Percentiles rank a stretch among this genome's conserved stretches.
phyloP scores from a whole-genome alignment of 106 monocot species.

The Narthecium ossifragum region DNA sequence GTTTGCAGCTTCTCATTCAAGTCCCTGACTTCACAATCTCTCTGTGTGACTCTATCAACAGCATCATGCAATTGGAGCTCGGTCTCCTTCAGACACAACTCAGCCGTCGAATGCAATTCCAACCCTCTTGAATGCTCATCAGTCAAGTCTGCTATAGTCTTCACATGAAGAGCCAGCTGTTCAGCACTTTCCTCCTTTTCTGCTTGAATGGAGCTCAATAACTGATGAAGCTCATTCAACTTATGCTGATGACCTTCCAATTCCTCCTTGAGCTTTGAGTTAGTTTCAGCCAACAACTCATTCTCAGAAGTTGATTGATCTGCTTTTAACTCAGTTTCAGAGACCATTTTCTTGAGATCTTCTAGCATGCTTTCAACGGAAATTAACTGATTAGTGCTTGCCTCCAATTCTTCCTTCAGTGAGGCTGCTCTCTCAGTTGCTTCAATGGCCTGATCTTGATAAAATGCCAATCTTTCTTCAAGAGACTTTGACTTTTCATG shows the following conservation, averaged over 20 bases:
- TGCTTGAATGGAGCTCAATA: conserved; percentile 35
- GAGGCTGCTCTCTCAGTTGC: conserved; percentile 41
- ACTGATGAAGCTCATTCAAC: conserved; percentile 40
- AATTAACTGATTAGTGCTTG: conserved; percentile 22
- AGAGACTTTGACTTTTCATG: conserved; percentile 30
- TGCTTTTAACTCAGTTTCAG: conserved; percentile 29
- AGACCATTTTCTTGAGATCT: conserved; percentile 44
- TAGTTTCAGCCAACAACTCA: conserved; percentile 31
- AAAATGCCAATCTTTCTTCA: conserved; percentile 32
- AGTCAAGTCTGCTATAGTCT: conserved; percentile 35
- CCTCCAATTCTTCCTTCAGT: conserved; percentile 52
- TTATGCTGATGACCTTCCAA: conserved; percentile 39
- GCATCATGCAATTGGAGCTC: conserved; percentile 48
- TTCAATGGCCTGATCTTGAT: conserved; percentile 34
- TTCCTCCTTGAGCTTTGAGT: conserved; percentile 46
- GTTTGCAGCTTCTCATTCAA: conserved; percentile 48
- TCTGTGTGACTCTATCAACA: conserved; percentile 36
- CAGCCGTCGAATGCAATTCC: conserved; percentile 49
- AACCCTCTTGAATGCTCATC: conserved; percentile 53
- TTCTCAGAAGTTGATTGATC: conserved; percentile 40
- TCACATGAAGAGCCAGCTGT: conserved; percentile 41
- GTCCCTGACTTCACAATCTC: conserved; percentile 45
- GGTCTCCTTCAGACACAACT: conserved; percentile 49
- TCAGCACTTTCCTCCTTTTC: conserved; percentile 53
- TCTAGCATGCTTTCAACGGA: conserved; percentile 28